A percentile compares a stretch with the other conserved stretches of the same genome.
Conservation (phyloP, 169 alveolate species). For the Sarcocystis neurona region DNA sequence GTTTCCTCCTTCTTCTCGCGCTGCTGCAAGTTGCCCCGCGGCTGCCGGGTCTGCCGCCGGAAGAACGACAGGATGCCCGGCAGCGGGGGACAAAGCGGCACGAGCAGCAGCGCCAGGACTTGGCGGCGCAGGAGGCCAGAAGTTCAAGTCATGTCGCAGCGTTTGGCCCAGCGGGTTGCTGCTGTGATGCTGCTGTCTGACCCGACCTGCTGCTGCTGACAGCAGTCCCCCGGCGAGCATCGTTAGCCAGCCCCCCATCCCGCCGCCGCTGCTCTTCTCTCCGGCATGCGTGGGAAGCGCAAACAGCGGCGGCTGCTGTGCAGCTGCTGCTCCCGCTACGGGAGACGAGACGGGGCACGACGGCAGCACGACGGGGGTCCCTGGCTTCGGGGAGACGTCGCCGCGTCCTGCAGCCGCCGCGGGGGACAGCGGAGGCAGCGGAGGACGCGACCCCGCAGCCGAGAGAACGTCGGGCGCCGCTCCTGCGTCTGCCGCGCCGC, state of each 20-base stretch:
- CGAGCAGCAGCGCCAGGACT: background rate
- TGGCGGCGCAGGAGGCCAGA: conserved; percentile 52
- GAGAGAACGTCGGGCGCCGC: too few species aligned
- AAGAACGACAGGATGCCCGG: too few species aligned
- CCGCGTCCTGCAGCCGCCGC: conserved; percentile 12
- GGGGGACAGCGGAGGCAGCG: too few species aligned
- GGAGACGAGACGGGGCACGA: conserved; percentile 7
- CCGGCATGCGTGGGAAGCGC: too few species aligned
- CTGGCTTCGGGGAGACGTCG: background rate
- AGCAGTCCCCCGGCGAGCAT: background rate
- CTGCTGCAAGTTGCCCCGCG: too few species aligned
- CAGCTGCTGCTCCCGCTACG: conserved; percentile 6
- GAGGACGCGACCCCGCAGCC: too few species aligned
- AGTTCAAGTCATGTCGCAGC: conserved; percentile 45
- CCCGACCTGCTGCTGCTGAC: background rate
- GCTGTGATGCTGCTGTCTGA: background rate
- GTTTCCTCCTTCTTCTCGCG: too few species aligned
- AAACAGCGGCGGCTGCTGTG: too few species aligned
- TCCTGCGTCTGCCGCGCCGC: too few species aligned
- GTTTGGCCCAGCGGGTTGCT: conserved; percentile 55
- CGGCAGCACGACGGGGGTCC: conserved; percentile 23
- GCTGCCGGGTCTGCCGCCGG: too few species aligned
- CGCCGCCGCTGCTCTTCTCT: background rate
- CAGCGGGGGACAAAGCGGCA: too few species aligned
- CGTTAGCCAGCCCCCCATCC: background rate